Percentiles rank a stretch among this genome's conserved stretches.
These are phyloP conservation scores for Opeltia flavorubescens DNA, from an alignment of 495 filamentous ascomycete genomes.

Conservation along the genomic window DNA sequence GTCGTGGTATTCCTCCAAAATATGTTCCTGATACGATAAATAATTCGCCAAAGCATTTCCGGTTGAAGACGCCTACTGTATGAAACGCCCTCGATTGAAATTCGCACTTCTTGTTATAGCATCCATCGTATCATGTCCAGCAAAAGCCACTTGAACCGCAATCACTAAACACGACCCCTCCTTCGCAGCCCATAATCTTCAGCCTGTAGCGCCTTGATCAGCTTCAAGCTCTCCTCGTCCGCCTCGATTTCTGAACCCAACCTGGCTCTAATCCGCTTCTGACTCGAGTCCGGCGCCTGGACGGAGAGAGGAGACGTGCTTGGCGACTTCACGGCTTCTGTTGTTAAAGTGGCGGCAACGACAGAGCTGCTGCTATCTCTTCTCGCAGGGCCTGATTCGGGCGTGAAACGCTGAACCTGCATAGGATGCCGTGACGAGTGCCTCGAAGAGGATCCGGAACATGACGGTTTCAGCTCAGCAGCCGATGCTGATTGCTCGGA, in stretches of 20 bases:
- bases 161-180: constrained; percentile 14
- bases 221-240: constrained; percentile 37
- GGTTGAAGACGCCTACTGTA: no score
- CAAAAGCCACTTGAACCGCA: background rate
- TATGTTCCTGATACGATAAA: no score
- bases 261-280: background rate
- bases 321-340: constrained; percentile 12
- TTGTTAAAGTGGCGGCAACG: constrained; percentile 13
- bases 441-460: constrained; percentile 30
- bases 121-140: background rate
- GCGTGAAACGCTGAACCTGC: constrained; percentile 29
- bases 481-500: constrained; percentile 23
- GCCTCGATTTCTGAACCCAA: constrained; percentile 8
- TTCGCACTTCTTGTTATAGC: background rate
- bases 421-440: constrained; percentile 37
- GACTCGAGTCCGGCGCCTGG: background rate
- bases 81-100: background rate
- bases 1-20: no score
- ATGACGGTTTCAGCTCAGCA: constrained; percentile 23
- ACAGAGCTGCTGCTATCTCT: constrained; percentile 17
- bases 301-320: constrained; percentile 20
- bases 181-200: constrained; percentile 44
- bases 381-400: constrained; percentile 22
- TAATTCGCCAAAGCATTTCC: no score
- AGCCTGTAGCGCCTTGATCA: constrained; percentile 44